Evolutionary conservation across 371 early-diverging fungal species (phyloP).

Genomic region (Rhizomucor miehei): DNA sequence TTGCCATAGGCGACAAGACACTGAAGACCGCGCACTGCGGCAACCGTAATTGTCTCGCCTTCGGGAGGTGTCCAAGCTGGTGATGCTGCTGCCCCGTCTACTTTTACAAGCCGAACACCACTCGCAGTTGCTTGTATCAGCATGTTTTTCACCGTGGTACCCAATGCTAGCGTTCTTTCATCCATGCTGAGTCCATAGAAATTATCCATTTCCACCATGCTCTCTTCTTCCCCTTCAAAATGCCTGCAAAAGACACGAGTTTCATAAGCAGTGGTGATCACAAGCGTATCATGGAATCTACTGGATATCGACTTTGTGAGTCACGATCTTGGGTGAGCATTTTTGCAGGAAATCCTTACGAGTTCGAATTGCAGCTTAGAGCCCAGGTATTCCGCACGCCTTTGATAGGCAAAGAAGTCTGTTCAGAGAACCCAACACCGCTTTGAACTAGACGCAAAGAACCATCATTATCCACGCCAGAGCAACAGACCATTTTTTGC

Average conservation of each 20-base stretch:
- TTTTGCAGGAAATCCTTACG: too few relatives aligned
- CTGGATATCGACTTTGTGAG: background rate
- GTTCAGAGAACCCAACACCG: conserved; percentile 82
- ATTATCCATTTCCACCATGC: conserved; percentile 16
- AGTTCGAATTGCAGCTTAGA: conserved; percentile 16
- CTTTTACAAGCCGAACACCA: conserved; percentile 47
- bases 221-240: conserved; percentile 2
- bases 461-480: conserved; percentile 74
- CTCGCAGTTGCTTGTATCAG: conserved; percentile 57
- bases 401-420: conserved; percentile 53
- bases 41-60: conserved; percentile 48
- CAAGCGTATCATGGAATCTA: conserved; percentile 40
- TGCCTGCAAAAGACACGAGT: conserved; percentile 17
- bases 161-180: conserved; percentile 26
- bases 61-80: conserved; percentile 45
- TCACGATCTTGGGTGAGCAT: too few relatives aligned
- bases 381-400: conserved; percentile 74
- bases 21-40: conserved; percentile 47
- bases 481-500: conserved; percentile 86
- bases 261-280: conserved; percentile 49
- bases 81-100: too few relatives aligned
- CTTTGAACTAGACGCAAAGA: conserved; percentile 80
- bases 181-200: conserved; percentile 21
- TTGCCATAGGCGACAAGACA: conserved; percentile 59
- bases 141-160: conserved; percentile 9